phyloP scores from a whole-genome alignment of 495 filamentous ascomycete genomes.

The Aspergillus heteromorphus region DNA sequence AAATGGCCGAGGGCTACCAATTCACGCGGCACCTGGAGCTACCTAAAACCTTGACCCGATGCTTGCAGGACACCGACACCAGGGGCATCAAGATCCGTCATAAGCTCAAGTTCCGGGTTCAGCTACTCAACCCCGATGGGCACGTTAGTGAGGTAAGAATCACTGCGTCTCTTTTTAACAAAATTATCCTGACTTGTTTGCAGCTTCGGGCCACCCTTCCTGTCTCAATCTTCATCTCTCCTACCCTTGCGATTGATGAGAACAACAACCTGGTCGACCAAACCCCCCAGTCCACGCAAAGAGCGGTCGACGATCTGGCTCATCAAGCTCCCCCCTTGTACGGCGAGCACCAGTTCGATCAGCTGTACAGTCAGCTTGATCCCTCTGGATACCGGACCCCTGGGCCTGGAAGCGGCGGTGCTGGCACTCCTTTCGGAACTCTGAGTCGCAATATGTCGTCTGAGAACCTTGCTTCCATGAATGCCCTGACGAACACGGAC shows the following conservation, averaged over 20 bases:
- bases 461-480: slow-evolving; percentile 69
- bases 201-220: slow-evolving; percentile 80
- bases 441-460: slow-evolving; percentile 71
- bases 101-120: slow-evolving; percentile 78
- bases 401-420: slow-evolving; percentile 59
- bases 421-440: slow-evolving; percentile 68
- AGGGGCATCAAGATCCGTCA: slow-evolving; percentile 83
- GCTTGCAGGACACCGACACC: slow-evolving; percentile 80
- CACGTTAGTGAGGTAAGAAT: slow-evolving; percentile 75
- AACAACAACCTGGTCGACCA: slow-evolving; percentile 64
- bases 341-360: slow-evolving; percentile 79
- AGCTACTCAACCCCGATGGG: slow-evolving; percentile 87
- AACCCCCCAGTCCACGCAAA: slow-evolving; percentile 33
- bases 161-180: not conserved
- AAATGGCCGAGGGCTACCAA: slow-evolving; percentile 73
- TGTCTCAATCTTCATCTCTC: slow-evolving; percentile 88
- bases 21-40: slow-evolving; percentile 64
- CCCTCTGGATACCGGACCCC: slow-evolving; percentile 72
- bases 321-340: slow-evolving; percentile 79
- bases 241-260: slow-evolving; percentile 77
- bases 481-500: slow-evolving; percentile 49
- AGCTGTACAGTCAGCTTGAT: slow-evolving; percentile 81
- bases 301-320: slow-evolving; percentile 33
- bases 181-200: slow-evolving; percentile 9
- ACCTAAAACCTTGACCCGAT: slow-evolving; percentile 69